These are phyloP conservation scores for Fomitopsis serialis DNA, from an alignment of 768 basidiomycete species.

Conservation along the genomic window DNA sequence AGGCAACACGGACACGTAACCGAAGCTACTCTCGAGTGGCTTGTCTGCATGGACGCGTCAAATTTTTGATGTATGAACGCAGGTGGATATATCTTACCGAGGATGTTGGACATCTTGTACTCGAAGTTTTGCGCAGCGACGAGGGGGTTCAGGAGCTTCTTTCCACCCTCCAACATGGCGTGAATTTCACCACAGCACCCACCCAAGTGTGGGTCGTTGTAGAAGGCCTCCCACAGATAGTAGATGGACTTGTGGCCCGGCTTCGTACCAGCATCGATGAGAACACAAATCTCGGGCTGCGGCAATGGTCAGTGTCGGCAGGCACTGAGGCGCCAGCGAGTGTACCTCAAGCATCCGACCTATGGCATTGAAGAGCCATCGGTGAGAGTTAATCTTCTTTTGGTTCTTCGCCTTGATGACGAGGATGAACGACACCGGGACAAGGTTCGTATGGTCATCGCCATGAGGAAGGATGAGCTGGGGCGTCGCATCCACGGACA, in stretches of 20 bases:
- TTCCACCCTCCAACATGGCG: constrained; percentile 93
- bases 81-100: constrained; percentile 42
- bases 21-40: constrained; percentile 92
- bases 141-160: constrained; percentile 85
- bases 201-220: constrained; percentile 71
- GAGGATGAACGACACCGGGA: constrained; percentile 89
- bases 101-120: constrained; percentile 98
- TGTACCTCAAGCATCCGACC: constrained; percentile 71
- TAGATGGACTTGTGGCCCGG: constrained; percentile 95
- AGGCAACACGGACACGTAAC: constrained; percentile 91
- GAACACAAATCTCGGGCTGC: constrained; percentile 86
- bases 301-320: constrained; percentile 3
- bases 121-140: constrained; percentile 97
- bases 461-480: constrained; percentile 87
- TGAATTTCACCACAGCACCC: constrained; percentile 95
- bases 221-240: constrained; percentile 91
- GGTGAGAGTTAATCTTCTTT: constrained; percentile 94
- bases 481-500: constrained; percentile 88
- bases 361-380: constrained; percentile 95
- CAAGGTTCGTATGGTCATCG: constrained; percentile 87
- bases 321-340: constrained; percentile 8
- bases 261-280: constrained; percentile 95
- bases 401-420: constrained; percentile 91
- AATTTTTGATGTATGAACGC: not conserved
- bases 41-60: constrained; percentile 50